These are phyloP conservation scores for Vicia villosa DNA, from an alignment of 306 rosid genomes.

Conservation along the genomic window DNA sequence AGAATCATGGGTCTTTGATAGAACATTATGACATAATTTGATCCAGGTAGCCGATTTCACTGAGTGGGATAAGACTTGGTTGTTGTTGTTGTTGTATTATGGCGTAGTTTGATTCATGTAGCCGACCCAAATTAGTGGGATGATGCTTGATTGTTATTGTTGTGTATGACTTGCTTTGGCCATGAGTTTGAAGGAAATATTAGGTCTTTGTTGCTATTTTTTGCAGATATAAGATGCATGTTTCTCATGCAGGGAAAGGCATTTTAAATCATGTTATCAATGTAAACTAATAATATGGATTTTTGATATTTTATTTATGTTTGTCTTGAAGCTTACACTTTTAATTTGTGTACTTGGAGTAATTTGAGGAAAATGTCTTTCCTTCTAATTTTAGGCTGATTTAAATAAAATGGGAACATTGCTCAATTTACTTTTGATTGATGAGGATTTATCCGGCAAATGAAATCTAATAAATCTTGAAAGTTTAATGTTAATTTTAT, in stretches of 20 bases:
- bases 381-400: constrained; percentile 12
- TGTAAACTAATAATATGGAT: constrained; percentile 15
- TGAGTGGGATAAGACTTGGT: not conserved
- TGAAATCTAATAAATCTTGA: constrained; percentile 17
- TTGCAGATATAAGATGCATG: constrained; percentile 19
- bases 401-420: constrained; percentile 5
- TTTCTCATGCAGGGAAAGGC: constrained; percentile 24
- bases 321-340: constrained; percentile 24
- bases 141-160: not conserved
- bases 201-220: not conserved
- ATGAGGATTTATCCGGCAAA: not conserved
- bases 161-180: constrained; percentile 3
- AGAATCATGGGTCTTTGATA: too few species aligned
- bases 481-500: not conserved
- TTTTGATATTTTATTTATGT: constrained; percentile 14
- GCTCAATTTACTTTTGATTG: constrained; percentile 9
- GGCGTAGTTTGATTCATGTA: too few species aligned
- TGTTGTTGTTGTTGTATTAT: not conserved
- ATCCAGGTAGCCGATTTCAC: too few species aligned
- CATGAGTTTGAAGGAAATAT: constrained; percentile 7
- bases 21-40: too few species aligned
- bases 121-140: too few species aligned
- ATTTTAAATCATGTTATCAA: constrained; percentile 5
- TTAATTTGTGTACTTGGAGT: constrained; percentile 3
- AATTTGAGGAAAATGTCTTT: constrained; percentile 9